These are phyloP conservation scores for Vanderwaltozyma yarrowii DNA, from an alignment of 805 yeast species.

Conservation along the genomic window DNA sequence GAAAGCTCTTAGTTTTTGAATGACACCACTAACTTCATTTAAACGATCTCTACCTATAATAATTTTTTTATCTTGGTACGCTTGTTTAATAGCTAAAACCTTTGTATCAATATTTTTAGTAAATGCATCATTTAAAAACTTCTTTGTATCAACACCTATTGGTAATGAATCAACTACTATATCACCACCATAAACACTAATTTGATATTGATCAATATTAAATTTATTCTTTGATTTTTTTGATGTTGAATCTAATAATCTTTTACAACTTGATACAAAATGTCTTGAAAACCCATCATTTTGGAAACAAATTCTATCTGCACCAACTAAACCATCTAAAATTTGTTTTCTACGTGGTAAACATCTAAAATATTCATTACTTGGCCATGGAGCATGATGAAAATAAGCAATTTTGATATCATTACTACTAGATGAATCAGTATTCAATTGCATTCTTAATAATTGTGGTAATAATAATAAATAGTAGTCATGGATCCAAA, in stretches of 20 bases:
- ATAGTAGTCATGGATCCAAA: slow-evolving; percentile 91
- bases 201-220: slow-evolving; percentile 25
- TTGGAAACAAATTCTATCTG: slow-evolving; percentile 81
- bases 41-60: slow-evolving; percentile 91
- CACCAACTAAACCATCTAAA: slow-evolving; percentile 85
- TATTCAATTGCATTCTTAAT: slow-evolving; percentile 55
- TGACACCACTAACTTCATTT: slow-evolving; percentile 86
- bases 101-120: slow-evolving; percentile 44
- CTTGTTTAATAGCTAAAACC: slow-evolving; percentile 50
- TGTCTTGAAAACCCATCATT: slow-evolving; percentile 80
- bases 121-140: slow-evolving; percentile 51
- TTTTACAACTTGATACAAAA: slow-evolving; percentile 79
- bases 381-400: slow-evolving; percentile 89
- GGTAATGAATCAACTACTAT: slow-evolving; percentile 71
- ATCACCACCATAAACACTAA: slow-evolving; percentile 67
- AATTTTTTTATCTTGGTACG: slow-evolving; percentile 58
- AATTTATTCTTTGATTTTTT: slow-evolving; percentile 22
- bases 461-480: slow-evolving; percentile 72
- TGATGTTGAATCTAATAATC: slow-evolving; percentile 77
- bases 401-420: slow-evolving; percentile 68
- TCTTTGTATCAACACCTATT: slow-evolving; percentile 75
- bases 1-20: slow-evolving; percentile 86
- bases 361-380: slow-evolving; percentile 87
- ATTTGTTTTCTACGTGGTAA: slow-evolving; percentile 72
- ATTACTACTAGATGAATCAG: too few relatives aligned